These are phyloP conservation scores for Dothiorella sarmentorum DNA, from an alignment of 2,329 filamentous ascomycete genomes.

Conservation along the genomic window DNA sequence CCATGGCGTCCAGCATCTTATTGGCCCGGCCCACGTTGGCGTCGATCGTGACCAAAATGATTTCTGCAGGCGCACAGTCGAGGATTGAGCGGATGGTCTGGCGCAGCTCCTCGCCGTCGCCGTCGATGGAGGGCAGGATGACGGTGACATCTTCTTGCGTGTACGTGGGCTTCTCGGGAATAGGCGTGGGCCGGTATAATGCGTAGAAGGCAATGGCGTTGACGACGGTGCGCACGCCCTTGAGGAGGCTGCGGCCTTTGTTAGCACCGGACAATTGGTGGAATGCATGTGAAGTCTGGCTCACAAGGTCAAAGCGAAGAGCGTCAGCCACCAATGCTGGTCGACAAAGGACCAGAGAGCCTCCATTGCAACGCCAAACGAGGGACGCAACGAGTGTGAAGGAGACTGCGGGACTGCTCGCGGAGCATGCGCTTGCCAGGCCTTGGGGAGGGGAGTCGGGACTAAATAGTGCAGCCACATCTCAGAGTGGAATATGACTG, in stretches of 20 bases:
- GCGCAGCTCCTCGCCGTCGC: conserved; percentile 76
- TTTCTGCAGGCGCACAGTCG: conserved; percentile 63
- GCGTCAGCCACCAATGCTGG: conserved; percentile 19
- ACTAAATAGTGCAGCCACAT: conserved; percentile 19
- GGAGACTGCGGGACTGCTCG: conserved; percentile 12
- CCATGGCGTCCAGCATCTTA: conserved; percentile 50
- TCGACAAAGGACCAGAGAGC: conserved; percentile 19
- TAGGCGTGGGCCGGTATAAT: conserved; percentile 79
- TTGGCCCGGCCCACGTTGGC: conserved; percentile 69
- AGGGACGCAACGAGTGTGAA: conserved; percentile 18
- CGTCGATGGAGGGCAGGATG: conserved; percentile 88
- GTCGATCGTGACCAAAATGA: conserved; percentile 85
- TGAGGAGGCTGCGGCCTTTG: no score
- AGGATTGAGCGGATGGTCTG: conserved; percentile 77
- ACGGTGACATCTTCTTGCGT: conserved; percentile 85
- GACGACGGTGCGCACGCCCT: conserved; percentile 80
- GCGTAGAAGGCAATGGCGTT: conserved; percentile 78
- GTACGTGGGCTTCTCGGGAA: conserved; percentile 75
- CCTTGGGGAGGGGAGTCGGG: conserved; percentile 9
- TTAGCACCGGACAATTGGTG: conserved; percentile 36
- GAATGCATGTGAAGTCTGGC: background rate
- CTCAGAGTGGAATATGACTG: conserved; percentile 16
- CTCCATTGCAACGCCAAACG: conserved; percentile 20
- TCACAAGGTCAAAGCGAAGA: conserved; percentile 17
- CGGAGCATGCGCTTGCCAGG: conserved; percentile 13